phyloP scores from a whole-genome alignment of 768 basidiomycete species.

The Mycena metata region DNA sequence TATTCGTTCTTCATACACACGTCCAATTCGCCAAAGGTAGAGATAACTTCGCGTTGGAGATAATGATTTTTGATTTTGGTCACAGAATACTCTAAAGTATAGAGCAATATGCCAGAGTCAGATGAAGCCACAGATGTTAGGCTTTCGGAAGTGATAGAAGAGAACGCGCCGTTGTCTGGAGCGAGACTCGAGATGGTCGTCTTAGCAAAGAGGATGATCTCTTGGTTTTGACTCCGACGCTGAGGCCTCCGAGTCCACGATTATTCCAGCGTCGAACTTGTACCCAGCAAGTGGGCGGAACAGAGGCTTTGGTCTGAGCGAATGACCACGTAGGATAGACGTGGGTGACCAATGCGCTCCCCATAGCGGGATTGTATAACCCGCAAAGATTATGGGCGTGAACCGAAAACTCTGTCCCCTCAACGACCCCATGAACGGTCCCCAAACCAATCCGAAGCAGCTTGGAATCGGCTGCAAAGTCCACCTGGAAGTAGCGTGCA shows the following conservation, averaged over 20 bases:
- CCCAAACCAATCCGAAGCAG: constrained; percentile 67
- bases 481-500: constrained; percentile 59
- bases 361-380: constrained; percentile 68
- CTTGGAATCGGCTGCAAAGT: constrained; percentile 50
- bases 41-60: too few relatives aligned
- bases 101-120: too few relatives aligned
- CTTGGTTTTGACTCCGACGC: constrained; percentile 32
- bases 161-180: constrained; percentile 15
- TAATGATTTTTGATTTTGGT: too few relatives aligned
- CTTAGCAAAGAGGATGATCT: constrained; percentile 9
- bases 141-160: constrained; percentile 1
- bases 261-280: constrained; percentile 65
- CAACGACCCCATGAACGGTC: constrained; percentile 70
- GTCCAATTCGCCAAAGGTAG: too few relatives aligned
- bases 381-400: constrained; percentile 72
- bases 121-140: neutral
- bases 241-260: constrained; percentile 64
- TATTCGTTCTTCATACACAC: too few relatives aligned
- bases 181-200: constrained; percentile 12
- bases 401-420: constrained; percentile 71
- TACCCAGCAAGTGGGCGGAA: constrained; percentile 65
- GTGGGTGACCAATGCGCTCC: constrained; percentile 61
- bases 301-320: constrained; percentile 51
- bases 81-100: too few relatives aligned
- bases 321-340: constrained; percentile 72